Percentiles rank a stretch among this genome's conserved stretches.
Evolutionary conservation across 805 yeast species (phyloP).

Genomic region (Zygosaccharomyces bailii): DNA sequence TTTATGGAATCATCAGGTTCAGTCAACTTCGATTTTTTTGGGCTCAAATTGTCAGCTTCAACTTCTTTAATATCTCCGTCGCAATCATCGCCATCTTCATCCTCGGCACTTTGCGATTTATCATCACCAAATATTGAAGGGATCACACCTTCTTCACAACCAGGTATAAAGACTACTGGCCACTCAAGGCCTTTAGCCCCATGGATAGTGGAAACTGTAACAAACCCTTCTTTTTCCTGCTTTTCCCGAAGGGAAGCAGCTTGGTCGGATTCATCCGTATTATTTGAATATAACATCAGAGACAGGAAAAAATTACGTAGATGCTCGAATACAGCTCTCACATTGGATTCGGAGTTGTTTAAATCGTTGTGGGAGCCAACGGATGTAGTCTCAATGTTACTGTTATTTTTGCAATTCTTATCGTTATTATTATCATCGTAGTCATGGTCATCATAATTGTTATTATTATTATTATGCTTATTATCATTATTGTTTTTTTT

Average conservation of each 20-base stretch:
- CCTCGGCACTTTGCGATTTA: conserved; percentile 26
- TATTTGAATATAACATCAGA: conserved; percentile 35
- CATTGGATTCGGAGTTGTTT: neutral
- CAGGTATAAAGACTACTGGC: conserved; percentile 86
- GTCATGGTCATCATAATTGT: too few relatives aligned
- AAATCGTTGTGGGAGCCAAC: too few relatives aligned
- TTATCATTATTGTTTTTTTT: neutral
- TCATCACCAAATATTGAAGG: conserved; percentile 55
- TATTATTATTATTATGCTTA: neutral
- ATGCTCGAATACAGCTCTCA: conserved; percentile 11
- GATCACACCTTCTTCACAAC: conserved; percentile 59
- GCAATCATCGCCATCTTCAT: conserved; percentile 27
- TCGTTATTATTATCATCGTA: neutral
- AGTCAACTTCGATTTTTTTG: conserved; percentile 6
- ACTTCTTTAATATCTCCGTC: conserved; percentile 17
- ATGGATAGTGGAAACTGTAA: conserved; percentile 77
- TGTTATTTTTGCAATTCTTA: neutral
- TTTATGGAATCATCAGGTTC: conserved; percentile 37
- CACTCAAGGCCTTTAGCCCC: conserved; percentile 94
- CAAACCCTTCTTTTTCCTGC: conserved; percentile 32
- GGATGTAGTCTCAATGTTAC: neutral
- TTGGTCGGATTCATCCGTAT: conserved; percentile 21
- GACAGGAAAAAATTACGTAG: conserved; percentile 38
- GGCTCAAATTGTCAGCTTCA: conserved; percentile 15
- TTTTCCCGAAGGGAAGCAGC: conserved; percentile 15